Conservation (phyloP, 2,329 filamentous ascomycete species). For the Fusarium veterinarium region DNA sequence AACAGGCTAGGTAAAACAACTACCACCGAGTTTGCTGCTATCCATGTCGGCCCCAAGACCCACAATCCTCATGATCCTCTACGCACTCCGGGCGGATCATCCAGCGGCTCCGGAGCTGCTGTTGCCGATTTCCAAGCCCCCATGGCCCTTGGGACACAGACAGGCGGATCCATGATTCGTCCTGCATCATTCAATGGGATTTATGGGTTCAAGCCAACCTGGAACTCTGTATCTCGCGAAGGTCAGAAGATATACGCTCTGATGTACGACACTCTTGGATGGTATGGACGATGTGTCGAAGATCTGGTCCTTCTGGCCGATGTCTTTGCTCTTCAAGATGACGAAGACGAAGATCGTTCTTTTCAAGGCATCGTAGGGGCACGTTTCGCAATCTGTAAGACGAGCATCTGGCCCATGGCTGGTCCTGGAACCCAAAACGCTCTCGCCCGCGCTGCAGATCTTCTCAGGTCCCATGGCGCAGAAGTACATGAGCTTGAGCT, state of each 20-base stretch:
- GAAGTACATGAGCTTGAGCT: constrained; percentile 67
- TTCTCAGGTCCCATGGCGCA: constrained; percentile 62
- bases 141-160: constrained; percentile 73
- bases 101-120: constrained; percentile 74
- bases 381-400: constrained; percentile 67
- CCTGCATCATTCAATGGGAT: constrained; percentile 75
- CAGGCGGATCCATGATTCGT: constrained; percentile 72
- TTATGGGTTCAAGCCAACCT: constrained; percentile 76
- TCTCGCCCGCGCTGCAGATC: constrained; percentile 52
- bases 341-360: constrained; percentile 51
- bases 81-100: constrained; percentile 76
- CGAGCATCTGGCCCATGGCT: constrained; percentile 63
- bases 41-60: constrained; percentile 63
- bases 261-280: constrained; percentile 71
- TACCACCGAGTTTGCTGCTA: constrained; percentile 74
- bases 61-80: constrained; percentile 72
- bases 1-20: constrained; percentile 49
- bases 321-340: constrained; percentile 65
- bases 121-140: constrained; percentile 74
- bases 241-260: constrained; percentile 70
- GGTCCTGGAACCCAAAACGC: constrained; percentile 59
- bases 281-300: constrained; percentile 67
- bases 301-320: constrained; percentile 69
- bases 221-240: constrained; percentile 71
- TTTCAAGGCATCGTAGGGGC: constrained; percentile 58